Conservation (phyloP, 1,284 basidiomycete species). For the Pholiota adiposa region DNA sequence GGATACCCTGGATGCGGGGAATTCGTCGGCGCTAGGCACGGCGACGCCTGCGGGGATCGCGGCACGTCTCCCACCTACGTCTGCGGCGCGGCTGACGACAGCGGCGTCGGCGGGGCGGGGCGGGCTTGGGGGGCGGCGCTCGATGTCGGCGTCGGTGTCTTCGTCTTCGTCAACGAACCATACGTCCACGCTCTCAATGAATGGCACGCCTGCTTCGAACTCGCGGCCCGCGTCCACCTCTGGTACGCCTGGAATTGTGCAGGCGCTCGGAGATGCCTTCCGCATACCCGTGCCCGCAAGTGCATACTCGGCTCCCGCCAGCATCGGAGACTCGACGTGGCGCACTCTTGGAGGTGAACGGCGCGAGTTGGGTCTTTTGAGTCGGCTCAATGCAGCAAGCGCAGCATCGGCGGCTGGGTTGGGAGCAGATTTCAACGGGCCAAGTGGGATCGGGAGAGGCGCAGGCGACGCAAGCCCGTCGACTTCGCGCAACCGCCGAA, state of each 20-base stretch:
- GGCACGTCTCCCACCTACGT: not conserved
- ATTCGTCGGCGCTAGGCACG: not conserved
- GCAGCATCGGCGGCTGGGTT: not conserved
- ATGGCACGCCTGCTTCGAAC: not conserved
- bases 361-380: not conserved
- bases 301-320: conserved; percentile 40
- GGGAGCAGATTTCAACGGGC: not conserved
- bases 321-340: conserved; percentile 45
- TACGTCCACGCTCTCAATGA: not conserved
- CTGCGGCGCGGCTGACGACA: not conserved
- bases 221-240: not conserved
- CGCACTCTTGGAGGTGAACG: conserved; percentile 26
- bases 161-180: not conserved
- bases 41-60: not conserved
- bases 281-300: conserved; percentile 38
- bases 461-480: not conserved
- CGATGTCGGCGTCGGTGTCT: not conserved
- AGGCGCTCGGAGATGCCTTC: conserved; percentile 61
- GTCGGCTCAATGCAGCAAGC: not conserved
- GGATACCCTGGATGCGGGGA: not conserved
- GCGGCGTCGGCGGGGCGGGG: not conserved
- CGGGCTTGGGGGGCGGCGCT: not conserved
- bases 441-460: not conserved
- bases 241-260: conserved; percentile 38
- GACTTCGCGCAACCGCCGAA: not conserved